Evolutionary conservation across 2,329 filamentous ascomycete genomes (phyloP).

Genomic region (Eutypella sp.): DNA sequence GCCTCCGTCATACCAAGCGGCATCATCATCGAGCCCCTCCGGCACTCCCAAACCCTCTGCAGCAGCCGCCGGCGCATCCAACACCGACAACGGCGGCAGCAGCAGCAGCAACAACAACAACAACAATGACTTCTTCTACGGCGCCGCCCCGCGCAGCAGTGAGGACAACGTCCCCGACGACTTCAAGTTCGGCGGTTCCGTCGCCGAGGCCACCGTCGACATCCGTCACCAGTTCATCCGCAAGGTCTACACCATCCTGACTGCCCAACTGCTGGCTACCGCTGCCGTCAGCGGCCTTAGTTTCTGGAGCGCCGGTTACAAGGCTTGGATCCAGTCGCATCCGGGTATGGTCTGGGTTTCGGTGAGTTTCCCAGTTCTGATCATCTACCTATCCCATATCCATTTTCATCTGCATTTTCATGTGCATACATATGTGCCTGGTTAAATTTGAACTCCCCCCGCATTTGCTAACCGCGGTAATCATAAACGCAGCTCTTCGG

Average conservation of each 20-base stretch:
- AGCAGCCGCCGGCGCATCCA: slow-evolving; percentile 27
- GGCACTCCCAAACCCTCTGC: slow-evolving; percentile 31
- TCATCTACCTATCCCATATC: not conserved
- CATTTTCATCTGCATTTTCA: too few species aligned
- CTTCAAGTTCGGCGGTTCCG: slow-evolving; percentile 96
- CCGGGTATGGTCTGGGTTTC: slow-evolving; percentile 82
- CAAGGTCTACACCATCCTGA: slow-evolving; percentile 97
- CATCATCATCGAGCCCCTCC: slow-evolving; percentile 44
- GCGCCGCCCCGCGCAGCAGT: slow-evolving; percentile 63
- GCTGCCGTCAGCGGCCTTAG: slow-evolving; percentile 74
- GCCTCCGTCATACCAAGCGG: slow-evolving; percentile 71
- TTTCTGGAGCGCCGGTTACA: slow-evolving; percentile 79
- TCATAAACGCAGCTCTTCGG: slow-evolving; percentile 58
- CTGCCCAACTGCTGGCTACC: slow-evolving; percentile 86
- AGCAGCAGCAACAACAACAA: slow-evolving; percentile 28
- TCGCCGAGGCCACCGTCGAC: slow-evolving; percentile 88
- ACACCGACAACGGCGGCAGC: slow-evolving; percentile 57
- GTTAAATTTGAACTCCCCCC: too few species aligned
- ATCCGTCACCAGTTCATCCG: slow-evolving; percentile 96
- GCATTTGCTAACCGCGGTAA: not conserved
- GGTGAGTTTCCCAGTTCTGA: slow-evolving; percentile 36
- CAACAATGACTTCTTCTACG: slow-evolving; percentile 56
- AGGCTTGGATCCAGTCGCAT: slow-evolving; percentile 79
- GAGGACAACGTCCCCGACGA: slow-evolving; percentile 93
- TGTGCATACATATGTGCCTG: too few species aligned